These are phyloP conservation scores for Actinomucor elegans DNA, from an alignment of 371 early-diverging fungal genomes.

Conservation along the genomic window DNA sequence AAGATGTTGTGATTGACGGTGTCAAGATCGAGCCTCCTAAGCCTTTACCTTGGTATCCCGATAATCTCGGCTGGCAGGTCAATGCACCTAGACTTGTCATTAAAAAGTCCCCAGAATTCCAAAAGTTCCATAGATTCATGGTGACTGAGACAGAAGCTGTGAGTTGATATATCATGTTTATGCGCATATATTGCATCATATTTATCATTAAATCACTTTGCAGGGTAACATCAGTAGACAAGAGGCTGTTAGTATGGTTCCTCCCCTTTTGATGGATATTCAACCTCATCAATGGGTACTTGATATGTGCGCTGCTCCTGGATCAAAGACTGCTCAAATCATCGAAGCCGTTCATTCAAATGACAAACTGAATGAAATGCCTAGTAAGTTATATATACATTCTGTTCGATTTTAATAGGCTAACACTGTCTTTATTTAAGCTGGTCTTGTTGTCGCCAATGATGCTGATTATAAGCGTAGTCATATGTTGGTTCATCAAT, in stretches of 20 bases:
- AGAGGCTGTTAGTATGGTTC: conserved; percentile 99
- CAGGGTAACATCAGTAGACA: conserved; percentile 96
- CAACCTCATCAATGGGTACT: conserved; percentile 81
- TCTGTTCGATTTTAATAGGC: too few relatives aligned
- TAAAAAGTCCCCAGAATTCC: conserved; percentile 70
- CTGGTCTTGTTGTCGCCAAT: conserved; percentile 97
- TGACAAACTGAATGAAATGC: conserved; percentile 59
- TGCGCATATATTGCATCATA: too few relatives aligned
- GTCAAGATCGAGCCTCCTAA: conserved; percentile 71
- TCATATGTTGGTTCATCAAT: conserved; percentile 95
- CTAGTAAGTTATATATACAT: conserved; percentile 41
- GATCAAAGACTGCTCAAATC: conserved; percentile 90
- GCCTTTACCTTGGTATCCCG: conserved; percentile 89
- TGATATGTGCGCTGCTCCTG: conserved; percentile 94
- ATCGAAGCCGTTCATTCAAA: conserved; percentile 88
- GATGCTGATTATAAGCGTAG: conserved; percentile 92
- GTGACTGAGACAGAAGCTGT: conserved; percentile 92
- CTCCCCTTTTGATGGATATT: conserved; percentile 93
- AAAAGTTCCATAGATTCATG: conserved; percentile 89
- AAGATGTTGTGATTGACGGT: conserved; percentile 66
- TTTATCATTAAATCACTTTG: too few relatives aligned
- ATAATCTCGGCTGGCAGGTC: conserved; percentile 87
- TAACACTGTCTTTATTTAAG: too few relatives aligned
- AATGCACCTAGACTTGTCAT: conserved; percentile 70
- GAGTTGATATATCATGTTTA: conserved; percentile 22